A percentile compares a stretch with the other conserved stretches of the same genome.
Conservation (phyloP, 148 eudicot species). For the Amaranthus hypochondriacus region DNA sequence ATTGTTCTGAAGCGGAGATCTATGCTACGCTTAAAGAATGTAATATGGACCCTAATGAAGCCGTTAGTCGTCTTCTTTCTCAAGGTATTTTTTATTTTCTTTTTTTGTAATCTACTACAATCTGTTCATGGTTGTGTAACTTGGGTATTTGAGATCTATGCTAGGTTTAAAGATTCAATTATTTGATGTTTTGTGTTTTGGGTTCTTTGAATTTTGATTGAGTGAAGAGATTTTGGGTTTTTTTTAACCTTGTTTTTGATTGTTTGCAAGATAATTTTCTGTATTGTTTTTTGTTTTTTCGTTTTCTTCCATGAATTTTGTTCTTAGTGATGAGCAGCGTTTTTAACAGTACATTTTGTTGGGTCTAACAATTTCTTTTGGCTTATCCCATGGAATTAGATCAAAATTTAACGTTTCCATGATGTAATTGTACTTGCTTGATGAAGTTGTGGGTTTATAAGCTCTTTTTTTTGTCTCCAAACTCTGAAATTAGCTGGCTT, state of each 20-base stretch:
- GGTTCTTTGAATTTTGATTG: background rate
- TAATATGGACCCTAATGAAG: slow-evolving; percentile 95
- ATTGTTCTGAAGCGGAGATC: slow-evolving; percentile 83
- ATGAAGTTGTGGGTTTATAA: no score
- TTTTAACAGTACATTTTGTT: no score
- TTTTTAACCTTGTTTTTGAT: background rate
- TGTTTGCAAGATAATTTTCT: background rate
- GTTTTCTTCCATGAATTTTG: no score
- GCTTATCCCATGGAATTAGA: no score
- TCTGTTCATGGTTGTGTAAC: background rate
- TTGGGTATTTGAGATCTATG: background rate
- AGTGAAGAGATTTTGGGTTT: background rate
- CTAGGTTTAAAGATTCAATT: background rate
- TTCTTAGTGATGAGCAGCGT: no score
- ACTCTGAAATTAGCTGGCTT: no score
- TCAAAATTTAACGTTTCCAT: no score
- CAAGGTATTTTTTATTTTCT: slow-evolving; percentile 49
- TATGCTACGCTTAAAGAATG: slow-evolving; percentile 83
- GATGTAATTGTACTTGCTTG: no score
- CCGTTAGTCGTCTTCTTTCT: slow-evolving; percentile 75
- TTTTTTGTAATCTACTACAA: background rate
- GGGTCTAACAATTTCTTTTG: no score
- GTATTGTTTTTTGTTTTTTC: background rate
- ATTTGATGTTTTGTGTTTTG: background rate
- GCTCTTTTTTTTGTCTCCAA: no score